These are phyloP conservation scores for Podaxis sp. DNA, from an alignment of 768 basidiomycete genomes.

Conservation along the genomic window DNA sequence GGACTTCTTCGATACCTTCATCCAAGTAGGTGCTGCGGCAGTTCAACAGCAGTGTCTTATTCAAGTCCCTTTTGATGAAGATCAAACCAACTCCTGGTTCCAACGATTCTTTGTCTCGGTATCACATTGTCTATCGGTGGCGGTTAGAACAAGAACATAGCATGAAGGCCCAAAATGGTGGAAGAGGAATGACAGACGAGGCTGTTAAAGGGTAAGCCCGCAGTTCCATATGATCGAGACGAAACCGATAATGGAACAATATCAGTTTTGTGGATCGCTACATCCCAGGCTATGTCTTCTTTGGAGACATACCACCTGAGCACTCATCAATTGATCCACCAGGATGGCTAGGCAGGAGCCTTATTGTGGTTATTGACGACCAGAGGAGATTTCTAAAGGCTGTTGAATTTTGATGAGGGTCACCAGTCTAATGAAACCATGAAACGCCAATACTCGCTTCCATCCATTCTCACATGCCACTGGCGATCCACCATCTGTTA, in stretches of 20 bases:
- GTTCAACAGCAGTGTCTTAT: slow-evolving; percentile 6
- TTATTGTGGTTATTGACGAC: slow-evolving; percentile 56
- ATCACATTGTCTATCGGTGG: slow-evolving; percentile 80
- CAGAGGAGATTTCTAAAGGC: slow-evolving; percentile 46
- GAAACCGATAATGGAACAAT: slow-evolving; percentile 4
- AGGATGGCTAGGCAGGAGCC: slow-evolving; percentile 40
- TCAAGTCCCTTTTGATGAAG: slow-evolving; percentile 20
- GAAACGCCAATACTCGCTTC: background rate
- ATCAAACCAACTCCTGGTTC: slow-evolving; percentile 30
- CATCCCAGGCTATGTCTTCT: slow-evolving; percentile 33
- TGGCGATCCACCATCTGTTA: background rate
- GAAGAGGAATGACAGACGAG: slow-evolving; percentile 84
- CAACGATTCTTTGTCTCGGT: slow-evolving; percentile 27
- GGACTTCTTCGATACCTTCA: slow-evolving; percentile 67
- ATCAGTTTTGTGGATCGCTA: slow-evolving; percentile 87
- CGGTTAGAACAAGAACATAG: slow-evolving; percentile 84
- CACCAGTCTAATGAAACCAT: background rate
- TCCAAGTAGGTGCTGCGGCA: slow-evolving; percentile 56
- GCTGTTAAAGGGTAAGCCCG: slow-evolving; percentile 59
- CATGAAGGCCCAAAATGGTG: slow-evolving; percentile 86
- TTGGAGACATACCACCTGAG: slow-evolving; percentile 11
- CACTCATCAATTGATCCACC: slow-evolving; percentile 17
- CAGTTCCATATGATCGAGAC: background rate
- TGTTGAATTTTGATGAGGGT: slow-evolving; percentile 38
- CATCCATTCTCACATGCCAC: background rate